Conservation (phyloP, 768 basidiomycete genomes). For the Cubamyces lactineus region DNA sequence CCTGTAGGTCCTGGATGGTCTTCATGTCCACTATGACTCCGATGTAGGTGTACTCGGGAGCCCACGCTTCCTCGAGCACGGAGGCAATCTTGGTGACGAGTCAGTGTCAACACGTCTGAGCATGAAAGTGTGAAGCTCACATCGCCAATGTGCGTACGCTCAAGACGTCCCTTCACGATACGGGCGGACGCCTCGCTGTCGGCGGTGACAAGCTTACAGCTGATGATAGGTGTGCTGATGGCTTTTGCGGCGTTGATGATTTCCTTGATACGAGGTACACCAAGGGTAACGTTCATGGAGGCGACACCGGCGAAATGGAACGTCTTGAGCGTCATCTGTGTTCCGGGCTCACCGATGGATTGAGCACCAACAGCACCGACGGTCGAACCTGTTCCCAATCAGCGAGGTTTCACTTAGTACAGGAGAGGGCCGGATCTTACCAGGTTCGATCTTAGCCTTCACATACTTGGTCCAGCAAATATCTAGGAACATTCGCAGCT, state of each 20-base stretch:
- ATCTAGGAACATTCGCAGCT: conserved; percentile 80
- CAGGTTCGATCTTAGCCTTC: conserved; percentile 95
- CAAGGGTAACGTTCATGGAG: conserved; percentile 99
- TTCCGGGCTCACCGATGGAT: conserved; percentile 98
- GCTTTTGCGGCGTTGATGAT: conserved; percentile 99
- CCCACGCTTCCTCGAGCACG: conserved; percentile 95
- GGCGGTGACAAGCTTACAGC: conserved; percentile 85
- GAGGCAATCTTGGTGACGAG: conserved; percentile 69
- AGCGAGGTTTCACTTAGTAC: not conserved
- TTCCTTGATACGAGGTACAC: conserved; percentile 99
- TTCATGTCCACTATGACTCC: conserved; percentile 90
- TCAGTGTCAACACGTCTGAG: not conserved
- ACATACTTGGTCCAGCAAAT: conserved; percentile 91
- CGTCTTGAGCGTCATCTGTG: conserved; percentile 99
- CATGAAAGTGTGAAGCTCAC: conserved; percentile 47
- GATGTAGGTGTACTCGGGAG: conserved; percentile 88
- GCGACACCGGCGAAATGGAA: conserved; percentile 99
- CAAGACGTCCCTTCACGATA: conserved; percentile 94
- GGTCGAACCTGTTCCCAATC: conserved; percentile 74
- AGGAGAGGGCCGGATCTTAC: conserved; percentile 40
- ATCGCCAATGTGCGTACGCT: conserved; percentile 94
- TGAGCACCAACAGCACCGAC: conserved; percentile 99
- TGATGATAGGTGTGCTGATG: conserved; percentile 98
- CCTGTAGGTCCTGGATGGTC: conserved; percentile 88
- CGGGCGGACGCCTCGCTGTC: conserved; percentile 93